Evolutionary conservation across 495 filamentous ascomycete genomes (phyloP).

Genomic region (Annulohypoxylon maeteangense): DNA sequence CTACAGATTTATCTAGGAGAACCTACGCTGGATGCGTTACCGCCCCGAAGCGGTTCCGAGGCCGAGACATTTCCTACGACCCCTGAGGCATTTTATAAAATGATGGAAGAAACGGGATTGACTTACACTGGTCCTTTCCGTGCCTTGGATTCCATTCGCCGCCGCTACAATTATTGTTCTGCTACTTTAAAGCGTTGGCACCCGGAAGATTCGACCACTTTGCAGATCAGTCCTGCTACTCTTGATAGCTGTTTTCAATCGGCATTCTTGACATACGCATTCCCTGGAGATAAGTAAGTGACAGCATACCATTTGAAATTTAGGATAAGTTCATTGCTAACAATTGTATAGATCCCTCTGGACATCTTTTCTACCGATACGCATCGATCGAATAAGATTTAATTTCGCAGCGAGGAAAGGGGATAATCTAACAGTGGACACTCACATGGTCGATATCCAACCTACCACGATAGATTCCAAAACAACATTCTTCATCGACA

Average conservation of each 20-base stretch:
- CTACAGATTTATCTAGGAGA: conserved; percentile 50
- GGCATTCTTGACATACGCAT: conserved; percentile 55
- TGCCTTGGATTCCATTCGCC: conserved; percentile 50
- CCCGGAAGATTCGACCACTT: conserved; percentile 44
- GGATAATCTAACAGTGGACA: conserved; percentile 50
- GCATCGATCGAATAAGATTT: conserved; percentile 51
- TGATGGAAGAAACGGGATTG: conserved; percentile 56
- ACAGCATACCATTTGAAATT: background rate
- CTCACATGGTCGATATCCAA: conserved; percentile 44
- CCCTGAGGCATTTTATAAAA: conserved; percentile 56
- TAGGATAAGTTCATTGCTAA: conserved; percentile 3
- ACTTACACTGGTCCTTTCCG: conserved; percentile 57
- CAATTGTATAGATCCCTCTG: conserved; percentile 49
- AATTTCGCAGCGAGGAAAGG: conserved; percentile 47
- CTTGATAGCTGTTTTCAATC: conserved; percentile 62
- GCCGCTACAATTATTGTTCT: conserved; percentile 59
- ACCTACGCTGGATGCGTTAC: conserved; percentile 39
- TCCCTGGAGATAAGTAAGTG: conserved; percentile 56
- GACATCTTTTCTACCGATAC: conserved; percentile 56
- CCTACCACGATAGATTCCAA: conserved; percentile 40
- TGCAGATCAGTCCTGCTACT: conserved; percentile 59
- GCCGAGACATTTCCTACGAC: conserved; percentile 51
- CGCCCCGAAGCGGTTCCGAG: conserved; percentile 31
- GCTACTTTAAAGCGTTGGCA: conserved; percentile 51
- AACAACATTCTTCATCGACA: conserved; percentile 51